These are phyloP conservation scores for Taphrina wiesneri DNA, from an alignment of 1,139 yeast genomes.

Conservation along the genomic window DNA sequence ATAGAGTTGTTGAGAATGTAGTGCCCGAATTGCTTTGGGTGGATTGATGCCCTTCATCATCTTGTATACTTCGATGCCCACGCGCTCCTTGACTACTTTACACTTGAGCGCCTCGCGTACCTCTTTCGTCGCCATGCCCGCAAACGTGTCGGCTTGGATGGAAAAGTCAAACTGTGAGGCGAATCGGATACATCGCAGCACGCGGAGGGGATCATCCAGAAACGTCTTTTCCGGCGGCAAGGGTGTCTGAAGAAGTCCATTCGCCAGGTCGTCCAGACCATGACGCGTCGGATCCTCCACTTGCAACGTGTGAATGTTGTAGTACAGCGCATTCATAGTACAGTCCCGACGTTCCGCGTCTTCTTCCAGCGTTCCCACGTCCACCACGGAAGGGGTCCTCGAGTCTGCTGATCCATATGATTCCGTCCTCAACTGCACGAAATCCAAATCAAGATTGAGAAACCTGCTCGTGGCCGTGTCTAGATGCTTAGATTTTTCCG, in stretches of 20 bases:
- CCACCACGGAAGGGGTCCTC: conserved; percentile 62
- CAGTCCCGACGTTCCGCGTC: conserved; percentile 95
- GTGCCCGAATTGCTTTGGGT: conserved; percentile 30
- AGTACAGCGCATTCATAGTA: conserved; percentile 83
- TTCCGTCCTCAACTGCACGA: conserved; percentile 87
- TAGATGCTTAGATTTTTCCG: conserved; percentile 90
- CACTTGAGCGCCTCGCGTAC: conserved; percentile 61
- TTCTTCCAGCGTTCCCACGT: conserved; percentile 84
- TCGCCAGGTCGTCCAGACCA: conserved; percentile 69
- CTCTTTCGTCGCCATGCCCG: conserved; percentile 64
- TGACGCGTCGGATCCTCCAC: conserved; percentile 81
- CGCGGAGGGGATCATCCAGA: conserved; percentile 88
- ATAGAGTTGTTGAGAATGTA: conserved; percentile 42
- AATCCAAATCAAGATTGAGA: conserved; percentile 80
- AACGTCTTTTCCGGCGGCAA: conserved; percentile 80
- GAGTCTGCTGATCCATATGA: conserved; percentile 68
- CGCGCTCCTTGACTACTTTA: conserved; percentile 86
- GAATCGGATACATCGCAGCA: conserved; percentile 78
- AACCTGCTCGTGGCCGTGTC: conserved; percentile 93
- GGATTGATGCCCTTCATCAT: conserved; percentile 56
- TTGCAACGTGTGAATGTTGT: conserved; percentile 63
- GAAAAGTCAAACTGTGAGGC: conserved; percentile 74
- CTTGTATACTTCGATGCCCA: conserved; percentile 82
- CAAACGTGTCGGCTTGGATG: conserved; percentile 60
- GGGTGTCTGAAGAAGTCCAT: conserved; percentile 83